A percentile compares a stretch with the other conserved stretches of the same genome.
These are phyloP conservation scores for Trichoderma sp. DNA, from an alignment of 2,329 filamentous ascomycete species.

Conservation along the genomic window DNA sequence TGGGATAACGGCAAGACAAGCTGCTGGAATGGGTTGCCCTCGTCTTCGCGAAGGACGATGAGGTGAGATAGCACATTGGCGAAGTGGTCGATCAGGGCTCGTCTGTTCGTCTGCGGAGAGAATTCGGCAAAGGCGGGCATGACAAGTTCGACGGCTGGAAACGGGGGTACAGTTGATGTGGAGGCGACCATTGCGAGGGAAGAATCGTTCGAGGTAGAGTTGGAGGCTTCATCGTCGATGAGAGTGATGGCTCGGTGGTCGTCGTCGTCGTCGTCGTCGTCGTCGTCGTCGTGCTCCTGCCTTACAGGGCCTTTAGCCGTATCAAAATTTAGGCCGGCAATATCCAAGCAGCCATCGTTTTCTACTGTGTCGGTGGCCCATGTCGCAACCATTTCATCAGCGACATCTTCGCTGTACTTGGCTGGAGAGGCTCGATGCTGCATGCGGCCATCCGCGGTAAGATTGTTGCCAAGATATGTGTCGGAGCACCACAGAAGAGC, in stretches of 20 bases:
- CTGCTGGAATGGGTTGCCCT: conserved; percentile 64
- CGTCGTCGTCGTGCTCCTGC: neutral
- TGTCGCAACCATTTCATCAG: neutral
- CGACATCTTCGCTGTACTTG: neutral
- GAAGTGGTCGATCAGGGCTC: conserved; percentile 62
- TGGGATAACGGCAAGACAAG: conserved; percentile 62
- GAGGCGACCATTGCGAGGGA: conserved; percentile 34
- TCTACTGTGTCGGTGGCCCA: conserved; percentile 5
- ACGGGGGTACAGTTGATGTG: conserved; percentile 32
- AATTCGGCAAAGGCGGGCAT: conserved; percentile 60
- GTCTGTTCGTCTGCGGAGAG: conserved; percentile 54
- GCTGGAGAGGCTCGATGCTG: neutral
- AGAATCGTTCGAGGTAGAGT: conserved; percentile 28
- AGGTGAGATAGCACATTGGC: conserved; percentile 64
- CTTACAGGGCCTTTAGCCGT: neutral
- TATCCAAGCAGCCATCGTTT: neutral
- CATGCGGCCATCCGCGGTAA: neutral
- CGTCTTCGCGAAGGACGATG: conserved; percentile 65
- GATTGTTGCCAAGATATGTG: neutral
- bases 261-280: neutral
- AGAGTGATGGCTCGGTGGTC: neutral
- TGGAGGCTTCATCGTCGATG: neutral
- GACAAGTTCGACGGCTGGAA: conserved; percentile 51
- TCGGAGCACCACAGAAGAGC: conserved; percentile 16
- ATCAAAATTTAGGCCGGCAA: neutral